Evolutionary conservation across 2,329 filamentous ascomycete genomes (phyloP).

Genomic region (Colletotrichum neosansevieriae): DNA sequence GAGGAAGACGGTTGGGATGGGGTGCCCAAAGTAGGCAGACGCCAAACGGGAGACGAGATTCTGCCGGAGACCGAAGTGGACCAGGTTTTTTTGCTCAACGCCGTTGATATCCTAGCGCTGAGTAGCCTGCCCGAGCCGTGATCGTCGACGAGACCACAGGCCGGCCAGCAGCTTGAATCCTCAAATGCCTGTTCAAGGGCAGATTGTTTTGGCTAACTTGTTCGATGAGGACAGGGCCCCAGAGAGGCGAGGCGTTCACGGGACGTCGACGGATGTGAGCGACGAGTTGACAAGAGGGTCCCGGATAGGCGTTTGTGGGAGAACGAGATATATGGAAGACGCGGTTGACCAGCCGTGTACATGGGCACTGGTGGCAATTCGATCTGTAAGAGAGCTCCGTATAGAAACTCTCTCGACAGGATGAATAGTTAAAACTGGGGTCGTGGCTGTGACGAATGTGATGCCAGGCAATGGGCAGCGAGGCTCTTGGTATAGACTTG

Average conservation of each 20-base stretch:
- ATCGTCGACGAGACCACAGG: conserved; percentile 7
- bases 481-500: conserved; percentile 13
- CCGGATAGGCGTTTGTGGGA: conserved; percentile 16
- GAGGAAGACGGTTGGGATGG: neutral
- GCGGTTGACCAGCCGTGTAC: conserved; percentile 40
- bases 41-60: neutral
- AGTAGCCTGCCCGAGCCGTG: conserved; percentile 6
- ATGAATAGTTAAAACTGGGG: conserved; percentile 11
- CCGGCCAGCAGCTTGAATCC: neutral
- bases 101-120: conserved; percentile 3
- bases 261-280: conserved; percentile 21
- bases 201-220: conserved; percentile 11
- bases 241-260: conserved; percentile 10
- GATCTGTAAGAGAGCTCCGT: conserved; percentile 33
- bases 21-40: conserved; percentile 3
- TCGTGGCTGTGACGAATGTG: conserved; percentile 23
- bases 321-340: conserved; percentile 30
- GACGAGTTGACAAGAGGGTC: conserved; percentile 6
- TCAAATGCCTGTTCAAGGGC: neutral
- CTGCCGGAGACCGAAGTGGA: conserved; percentile 38
- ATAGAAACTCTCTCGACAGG: conserved; percentile 36
- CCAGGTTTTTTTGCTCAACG: conserved; percentile 26
- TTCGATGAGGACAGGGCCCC: conserved; percentile 24
- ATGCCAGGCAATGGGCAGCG: conserved; percentile 17
- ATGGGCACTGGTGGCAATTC: conserved; percentile 37